phyloP scores from a whole-genome alignment of 1,139 yeast species.

The Saccharomyces hybrid region DNA sequence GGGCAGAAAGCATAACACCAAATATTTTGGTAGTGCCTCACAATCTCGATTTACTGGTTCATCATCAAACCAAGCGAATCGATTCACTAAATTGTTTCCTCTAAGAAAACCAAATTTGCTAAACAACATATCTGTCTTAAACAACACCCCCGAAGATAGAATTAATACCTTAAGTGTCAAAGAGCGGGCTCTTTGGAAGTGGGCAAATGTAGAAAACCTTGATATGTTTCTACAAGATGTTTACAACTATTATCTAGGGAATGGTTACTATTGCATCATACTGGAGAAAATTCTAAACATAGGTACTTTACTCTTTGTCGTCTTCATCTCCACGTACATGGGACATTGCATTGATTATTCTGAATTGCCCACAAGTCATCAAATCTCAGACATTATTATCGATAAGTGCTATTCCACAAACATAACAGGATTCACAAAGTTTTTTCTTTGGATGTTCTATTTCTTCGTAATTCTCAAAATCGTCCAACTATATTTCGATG shows the following conservation, averaged over 20 bases:
- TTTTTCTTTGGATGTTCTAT: slow-evolving; percentile 56
- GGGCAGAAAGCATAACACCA: background rate
- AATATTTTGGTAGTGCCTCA: background rate
- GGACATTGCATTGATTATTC: slow-evolving; percentile 75
- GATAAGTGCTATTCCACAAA: slow-evolving; percentile 54
- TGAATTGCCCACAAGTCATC: slow-evolving; percentile 33
- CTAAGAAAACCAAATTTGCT: slow-evolving; percentile 23
- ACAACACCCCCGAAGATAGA: slow-evolving; percentile 26
- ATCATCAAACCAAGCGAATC: background rate
- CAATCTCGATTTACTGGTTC: background rate
- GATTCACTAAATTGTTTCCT: slow-evolving; percentile 3
- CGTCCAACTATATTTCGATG: slow-evolving; percentile 50
- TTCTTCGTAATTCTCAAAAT: slow-evolving; percentile 49
- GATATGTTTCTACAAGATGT: slow-evolving; percentile 80
- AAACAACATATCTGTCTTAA: slow-evolving; percentile 23
- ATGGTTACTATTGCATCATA: slow-evolving; percentile 73
- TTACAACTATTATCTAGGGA: slow-evolving; percentile 76
- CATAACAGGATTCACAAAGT: slow-evolving; percentile 40
- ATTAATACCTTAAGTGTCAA: slow-evolving; percentile 41
- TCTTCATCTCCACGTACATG: slow-evolving; percentile 68
- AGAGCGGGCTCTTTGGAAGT: slow-evolving; percentile 84
- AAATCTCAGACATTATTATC: slow-evolving; percentile 44
- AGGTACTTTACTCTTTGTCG: slow-evolving; percentile 66
- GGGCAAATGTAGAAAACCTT: slow-evolving; percentile 92
- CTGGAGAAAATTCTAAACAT: slow-evolving; percentile 59